Conservation (phyloP, 768 basidiomycete species). For the Favolaschia claudopus region DNA sequence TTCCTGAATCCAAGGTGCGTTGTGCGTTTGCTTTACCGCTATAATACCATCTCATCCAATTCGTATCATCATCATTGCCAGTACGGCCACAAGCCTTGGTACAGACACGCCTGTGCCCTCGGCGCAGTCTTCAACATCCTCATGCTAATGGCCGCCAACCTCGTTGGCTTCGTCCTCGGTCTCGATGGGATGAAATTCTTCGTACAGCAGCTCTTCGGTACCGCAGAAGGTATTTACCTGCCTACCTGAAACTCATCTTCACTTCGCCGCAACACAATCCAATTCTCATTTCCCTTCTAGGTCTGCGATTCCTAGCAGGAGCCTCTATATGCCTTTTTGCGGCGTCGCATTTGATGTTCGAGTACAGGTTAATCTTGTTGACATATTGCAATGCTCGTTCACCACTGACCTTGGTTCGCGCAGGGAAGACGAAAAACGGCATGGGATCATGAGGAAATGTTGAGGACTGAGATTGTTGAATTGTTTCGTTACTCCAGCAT, state of each 20-base stretch:
- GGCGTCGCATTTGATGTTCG: constrained; percentile 92
- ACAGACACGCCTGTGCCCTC: constrained; percentile 82
- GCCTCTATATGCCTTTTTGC: constrained; percentile 77
- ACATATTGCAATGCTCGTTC: not conserved
- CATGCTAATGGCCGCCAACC: constrained; percentile 91
- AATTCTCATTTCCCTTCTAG: too few relatives aligned
- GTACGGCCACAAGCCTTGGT: constrained; percentile 80
- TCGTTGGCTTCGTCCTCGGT: constrained; percentile 95
- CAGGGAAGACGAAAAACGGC: constrained; percentile 27
- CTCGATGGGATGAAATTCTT: constrained; percentile 80
- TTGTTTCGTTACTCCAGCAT: too few relatives aligned
- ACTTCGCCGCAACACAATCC: too few relatives aligned
- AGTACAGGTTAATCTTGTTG: constrained; percentile 74
- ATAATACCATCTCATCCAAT: not conserved
- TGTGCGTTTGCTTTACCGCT: constrained; percentile 32
- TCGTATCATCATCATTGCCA: constrained; percentile 42
- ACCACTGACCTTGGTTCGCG: not conserved
- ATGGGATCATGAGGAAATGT: constrained; percentile 24
- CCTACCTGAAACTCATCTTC: constrained; percentile 5
- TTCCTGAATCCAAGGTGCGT: constrained; percentile 74
- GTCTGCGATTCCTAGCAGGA: constrained; percentile 67
- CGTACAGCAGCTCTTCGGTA: constrained; percentile 64
- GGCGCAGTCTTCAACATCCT: constrained; percentile 87
- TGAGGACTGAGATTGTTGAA: too few relatives aligned
- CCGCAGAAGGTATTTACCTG: constrained; percentile 63